A percentile compares a stretch with the other conserved stretches of the same genome.
Evolutionary conservation across 2,329 filamentous ascomycete species (phyloP).

Genomic region (Hymenoscyphus scutula): DNA sequence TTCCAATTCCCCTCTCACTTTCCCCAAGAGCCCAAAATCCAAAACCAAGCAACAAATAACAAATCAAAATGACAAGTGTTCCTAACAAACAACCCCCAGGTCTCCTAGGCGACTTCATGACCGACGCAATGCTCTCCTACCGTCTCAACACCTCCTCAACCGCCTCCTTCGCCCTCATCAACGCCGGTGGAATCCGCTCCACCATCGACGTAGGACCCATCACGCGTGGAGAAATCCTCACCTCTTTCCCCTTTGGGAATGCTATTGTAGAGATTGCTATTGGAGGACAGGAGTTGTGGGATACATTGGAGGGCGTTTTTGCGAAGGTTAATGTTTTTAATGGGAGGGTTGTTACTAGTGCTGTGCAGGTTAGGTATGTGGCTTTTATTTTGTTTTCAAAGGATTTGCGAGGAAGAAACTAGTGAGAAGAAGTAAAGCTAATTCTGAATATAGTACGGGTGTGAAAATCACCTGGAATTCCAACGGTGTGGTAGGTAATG

Average conservation of each 20-base stretch:
- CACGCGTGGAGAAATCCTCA: conserved; percentile 62
- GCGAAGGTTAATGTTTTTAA: conserved; percentile 55
- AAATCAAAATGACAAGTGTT: too few species aligned
- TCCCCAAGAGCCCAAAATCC: too few species aligned
- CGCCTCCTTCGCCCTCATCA: conserved; percentile 51
- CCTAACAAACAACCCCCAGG: too few species aligned
- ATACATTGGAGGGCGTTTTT: conserved; percentile 58
- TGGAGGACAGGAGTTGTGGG: conserved; percentile 53
- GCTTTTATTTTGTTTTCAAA: too few species aligned
- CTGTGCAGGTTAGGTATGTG: conserved; percentile 65
- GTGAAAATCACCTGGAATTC: conserved; percentile 59
- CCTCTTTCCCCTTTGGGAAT: conserved; percentile 65
- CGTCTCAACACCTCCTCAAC: conserved; percentile 46
- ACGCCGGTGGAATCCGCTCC: conserved; percentile 62
- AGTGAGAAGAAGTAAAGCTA: too few species aligned
- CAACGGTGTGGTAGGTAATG: conserved; percentile 43
- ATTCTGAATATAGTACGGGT: too few species aligned
- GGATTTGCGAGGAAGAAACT: too few species aligned
- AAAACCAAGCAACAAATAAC: too few species aligned
- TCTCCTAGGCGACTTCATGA: conserved; percentile 52
- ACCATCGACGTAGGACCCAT: conserved; percentile 60
- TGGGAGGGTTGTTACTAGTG: conserved; percentile 51
- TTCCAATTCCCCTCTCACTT: background rate
- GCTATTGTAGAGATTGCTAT: conserved; percentile 57
- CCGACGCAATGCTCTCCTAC: conserved; percentile 61